Evolutionary conservation across 441 rosid genomes (phyloP).

Genomic region (Erysimum cheiri): DNA sequence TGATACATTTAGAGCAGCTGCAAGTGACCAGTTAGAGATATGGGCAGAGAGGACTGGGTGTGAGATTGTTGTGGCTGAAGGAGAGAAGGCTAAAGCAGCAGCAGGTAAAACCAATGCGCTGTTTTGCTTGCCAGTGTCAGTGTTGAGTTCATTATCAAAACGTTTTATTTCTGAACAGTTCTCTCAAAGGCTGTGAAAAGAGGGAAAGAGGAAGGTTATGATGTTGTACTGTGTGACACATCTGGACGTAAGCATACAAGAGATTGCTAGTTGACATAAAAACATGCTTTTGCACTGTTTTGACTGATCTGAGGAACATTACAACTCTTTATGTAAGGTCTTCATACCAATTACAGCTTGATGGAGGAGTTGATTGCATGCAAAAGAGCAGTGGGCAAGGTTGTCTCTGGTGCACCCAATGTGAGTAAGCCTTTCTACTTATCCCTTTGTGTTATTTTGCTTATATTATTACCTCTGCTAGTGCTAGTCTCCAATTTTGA

Average conservation of each 20-base stretch:
- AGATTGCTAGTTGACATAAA: conserved; percentile 24
- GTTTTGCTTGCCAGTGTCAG: conserved; percentile 18
- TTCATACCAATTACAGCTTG: conserved; percentile 89
- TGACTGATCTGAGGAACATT: conserved; percentile 30
- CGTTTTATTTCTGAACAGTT: conserved; percentile 74
- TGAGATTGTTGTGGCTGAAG: conserved; percentile 21
- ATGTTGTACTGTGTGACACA: conserved; percentile 87
- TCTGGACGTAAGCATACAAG: conserved; percentile 86
- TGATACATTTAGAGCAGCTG: conserved; percentile 31
- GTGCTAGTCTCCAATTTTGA: conserved; percentile 6
- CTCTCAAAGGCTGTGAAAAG: conserved; percentile 88
- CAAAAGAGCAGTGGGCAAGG: conserved; percentile 83
- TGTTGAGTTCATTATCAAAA: conserved; percentile 39
- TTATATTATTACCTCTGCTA: conserved; percentile 1
- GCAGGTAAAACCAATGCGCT: conserved; percentile 57
- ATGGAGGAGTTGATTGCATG: conserved; percentile 97
- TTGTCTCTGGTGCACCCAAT: conserved; percentile 81
- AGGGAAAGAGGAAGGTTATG: conserved; percentile 87
- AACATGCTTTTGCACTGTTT: conserved; percentile 19
- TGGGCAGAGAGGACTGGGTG: conserved; percentile 54
- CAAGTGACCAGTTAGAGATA: conserved; percentile 58
- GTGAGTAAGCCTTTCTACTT: conserved; percentile 63
- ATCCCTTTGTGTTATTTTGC: conserved; percentile 25
- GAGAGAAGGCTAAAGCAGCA: conserved; percentile 80
- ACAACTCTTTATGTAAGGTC: conserved; percentile 56